phyloP scores from a whole-genome alignment of 345 rosid species.

The Rhodomyrtus tomentosa region DNA sequence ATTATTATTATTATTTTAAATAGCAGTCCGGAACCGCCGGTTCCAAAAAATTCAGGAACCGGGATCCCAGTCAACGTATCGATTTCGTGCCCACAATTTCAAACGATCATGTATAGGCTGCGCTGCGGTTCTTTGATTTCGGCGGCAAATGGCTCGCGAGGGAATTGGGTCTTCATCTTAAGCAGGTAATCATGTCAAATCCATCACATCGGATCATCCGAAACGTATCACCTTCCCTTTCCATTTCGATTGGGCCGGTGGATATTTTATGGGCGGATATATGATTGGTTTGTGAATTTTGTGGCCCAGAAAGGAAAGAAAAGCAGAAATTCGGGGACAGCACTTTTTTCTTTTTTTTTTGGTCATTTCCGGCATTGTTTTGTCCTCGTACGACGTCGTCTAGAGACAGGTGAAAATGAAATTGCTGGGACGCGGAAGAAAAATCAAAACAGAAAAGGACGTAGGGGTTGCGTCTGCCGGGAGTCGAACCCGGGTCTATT shows the following conservation, averaged over 20 bases:
- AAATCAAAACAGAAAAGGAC: accelerated
- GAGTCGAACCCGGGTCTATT: constrained; percentile 92
- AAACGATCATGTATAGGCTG: no score
- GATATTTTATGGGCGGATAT: not conserved
- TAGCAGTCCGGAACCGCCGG: no score
- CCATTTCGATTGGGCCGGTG: not conserved
- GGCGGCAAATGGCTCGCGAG: constrained; percentile 5
- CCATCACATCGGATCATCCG: not conserved
- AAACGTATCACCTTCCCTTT: not conserved
- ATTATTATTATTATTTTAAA: no score
- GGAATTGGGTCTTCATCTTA: not conserved
- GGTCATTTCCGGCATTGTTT: not conserved
- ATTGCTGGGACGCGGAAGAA: not conserved
- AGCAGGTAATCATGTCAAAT: not conserved
- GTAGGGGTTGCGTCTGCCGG: constrained; percentile 91
- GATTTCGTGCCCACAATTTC: no score
- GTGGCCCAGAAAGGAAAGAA: constrained; percentile 13
- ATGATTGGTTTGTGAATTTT: not conserved
- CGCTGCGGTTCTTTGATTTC: no score
- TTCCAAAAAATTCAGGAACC: no score
- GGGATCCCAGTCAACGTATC: no score
- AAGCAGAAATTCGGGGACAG: not conserved
- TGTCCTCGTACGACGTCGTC: not conserved
- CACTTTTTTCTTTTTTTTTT: no score
- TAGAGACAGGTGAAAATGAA: not conserved